Conservation (phyloP, 345 rosid species). For the Citrus mangshanensis region DNA sequence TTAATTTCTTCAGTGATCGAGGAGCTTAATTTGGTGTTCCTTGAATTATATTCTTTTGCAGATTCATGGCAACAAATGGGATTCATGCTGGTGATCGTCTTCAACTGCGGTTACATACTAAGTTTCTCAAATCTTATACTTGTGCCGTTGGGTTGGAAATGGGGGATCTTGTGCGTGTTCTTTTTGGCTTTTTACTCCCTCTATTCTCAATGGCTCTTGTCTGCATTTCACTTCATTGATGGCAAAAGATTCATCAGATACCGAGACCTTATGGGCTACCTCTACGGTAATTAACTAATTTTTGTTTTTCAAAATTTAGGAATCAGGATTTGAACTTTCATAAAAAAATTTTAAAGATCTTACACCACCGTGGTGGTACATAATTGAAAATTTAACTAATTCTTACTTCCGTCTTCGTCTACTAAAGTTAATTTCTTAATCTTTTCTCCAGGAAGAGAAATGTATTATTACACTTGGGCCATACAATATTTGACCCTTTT, state of each 20-base stretch:
- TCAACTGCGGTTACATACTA: slow-evolving; percentile 33
- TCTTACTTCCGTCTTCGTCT: too few relatives aligned
- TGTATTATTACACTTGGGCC: slow-evolving; percentile 26
- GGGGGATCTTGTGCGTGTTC: slow-evolving; percentile 26
- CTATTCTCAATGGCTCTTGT: slow-evolving; percentile 32
- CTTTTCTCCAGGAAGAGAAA: slow-evolving; percentile 18
- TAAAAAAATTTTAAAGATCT: accelerated
- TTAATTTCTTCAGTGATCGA: too few relatives aligned
- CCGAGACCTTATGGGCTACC: slow-evolving; percentile 31
- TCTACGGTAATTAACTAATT: slow-evolving; percentile 13
- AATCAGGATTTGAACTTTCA: too few relatives aligned
- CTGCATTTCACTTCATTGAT: slow-evolving; percentile 27
- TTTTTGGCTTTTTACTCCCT: slow-evolving; percentile 13
- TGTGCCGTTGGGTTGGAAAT: slow-evolving; percentile 31
- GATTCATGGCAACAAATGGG: slow-evolving; percentile 41
- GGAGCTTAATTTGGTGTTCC: neutral
- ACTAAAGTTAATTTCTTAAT: too few relatives aligned
- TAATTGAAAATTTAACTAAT: too few relatives aligned
- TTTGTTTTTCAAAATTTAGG: too few relatives aligned
- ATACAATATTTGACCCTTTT: slow-evolving; percentile 24
- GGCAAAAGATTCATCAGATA: slow-evolving; percentile 32
- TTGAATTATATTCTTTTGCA: slow-evolving; percentile 2
- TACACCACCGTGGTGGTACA: too few relatives aligned
- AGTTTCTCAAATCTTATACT: slow-evolving; percentile 31
- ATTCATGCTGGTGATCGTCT: slow-evolving; percentile 26